Evolutionary conservation across 1,284 basidiomycete genomes (phyloP).

Genomic region (Porodaedalea pini): DNA sequence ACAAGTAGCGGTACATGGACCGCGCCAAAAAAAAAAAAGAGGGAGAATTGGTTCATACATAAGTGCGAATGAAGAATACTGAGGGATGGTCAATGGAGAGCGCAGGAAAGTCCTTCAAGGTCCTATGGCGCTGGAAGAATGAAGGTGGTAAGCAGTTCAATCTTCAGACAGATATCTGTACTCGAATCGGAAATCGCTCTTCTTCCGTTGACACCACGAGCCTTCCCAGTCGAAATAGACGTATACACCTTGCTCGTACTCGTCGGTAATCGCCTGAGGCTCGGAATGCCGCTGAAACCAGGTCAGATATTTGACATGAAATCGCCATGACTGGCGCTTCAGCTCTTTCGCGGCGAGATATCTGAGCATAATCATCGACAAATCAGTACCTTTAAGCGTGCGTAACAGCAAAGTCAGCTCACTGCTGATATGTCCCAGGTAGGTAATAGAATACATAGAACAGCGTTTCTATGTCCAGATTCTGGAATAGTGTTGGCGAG

Average conservation of each 20-base stretch:
- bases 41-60: constrained; percentile 18
- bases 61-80: constrained; percentile 1
- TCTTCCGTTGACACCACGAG: constrained; percentile 97
- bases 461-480: constrained; percentile 94
- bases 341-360: constrained; percentile 96
- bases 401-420: constrained; percentile 30
- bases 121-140: background rate
- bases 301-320: constrained; percentile 98
- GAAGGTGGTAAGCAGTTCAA: constrained; percentile 35
- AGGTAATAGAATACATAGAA: constrained; percentile 99
- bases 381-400: constrained; percentile 14
- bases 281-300: constrained; percentile 99
- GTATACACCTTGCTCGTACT: constrained; percentile 98
- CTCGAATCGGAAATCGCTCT: constrained; percentile 96
- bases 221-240: constrained; percentile 98
- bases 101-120: background rate
- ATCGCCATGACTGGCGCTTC: constrained; percentile 98
- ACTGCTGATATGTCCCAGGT: constrained; percentile 97
- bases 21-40: constrained; percentile 15
- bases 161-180: constrained; percentile 90
- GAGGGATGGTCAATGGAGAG: background rate
- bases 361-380: constrained; percentile 37
- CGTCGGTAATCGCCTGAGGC: constrained; percentile 98
- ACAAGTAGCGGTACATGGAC: background rate
- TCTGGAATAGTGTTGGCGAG: constrained; percentile 84